phyloP scores from a whole-genome alignment of 176 grass and related monocot species.

The Dactylis glomerata region DNA sequence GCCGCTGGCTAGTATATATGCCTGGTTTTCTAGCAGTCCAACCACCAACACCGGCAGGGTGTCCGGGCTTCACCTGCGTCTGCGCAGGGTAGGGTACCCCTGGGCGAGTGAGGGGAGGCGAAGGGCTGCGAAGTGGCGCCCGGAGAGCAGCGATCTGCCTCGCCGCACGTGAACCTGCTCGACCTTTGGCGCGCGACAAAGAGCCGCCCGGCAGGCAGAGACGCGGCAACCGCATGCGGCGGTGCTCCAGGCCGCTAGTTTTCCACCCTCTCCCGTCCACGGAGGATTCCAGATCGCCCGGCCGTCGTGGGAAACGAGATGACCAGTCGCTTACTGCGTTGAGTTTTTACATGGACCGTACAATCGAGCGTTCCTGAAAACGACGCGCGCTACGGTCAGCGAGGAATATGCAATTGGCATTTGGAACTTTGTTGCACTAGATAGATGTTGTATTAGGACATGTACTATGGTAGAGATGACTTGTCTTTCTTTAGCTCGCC shows the following conservation, averaged over 20 bases:
- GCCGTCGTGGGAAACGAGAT: background rate
- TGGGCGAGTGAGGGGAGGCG: background rate
- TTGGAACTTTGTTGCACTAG: too few relatives aligned
- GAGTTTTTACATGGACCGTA: background rate
- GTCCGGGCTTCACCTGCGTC: background rate
- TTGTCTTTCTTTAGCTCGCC: too few relatives aligned
- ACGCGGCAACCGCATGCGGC: background rate
- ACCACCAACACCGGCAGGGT: background rate
- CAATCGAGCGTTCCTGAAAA: background rate
- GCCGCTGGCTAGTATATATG: background rate
- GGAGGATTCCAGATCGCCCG: background rate
- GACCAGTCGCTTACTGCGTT: background rate
- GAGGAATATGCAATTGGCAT: too few relatives aligned
- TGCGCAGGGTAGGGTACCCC: background rate
- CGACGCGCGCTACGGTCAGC: background rate
- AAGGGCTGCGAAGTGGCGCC: background rate
- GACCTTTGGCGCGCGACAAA: background rate
- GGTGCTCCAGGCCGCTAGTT: background rate
- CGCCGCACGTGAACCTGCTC: background rate
- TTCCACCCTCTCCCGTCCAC: background rate
- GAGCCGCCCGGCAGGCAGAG: background rate
- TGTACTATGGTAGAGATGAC: too few relatives aligned
- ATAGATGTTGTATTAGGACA: too few relatives aligned
- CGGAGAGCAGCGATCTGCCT: background rate
- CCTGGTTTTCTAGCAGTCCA: background rate